Evolutionary conservation across 2,329 filamentous ascomycete species (phyloP).

Genomic region (Penicillium polonicum): DNA sequence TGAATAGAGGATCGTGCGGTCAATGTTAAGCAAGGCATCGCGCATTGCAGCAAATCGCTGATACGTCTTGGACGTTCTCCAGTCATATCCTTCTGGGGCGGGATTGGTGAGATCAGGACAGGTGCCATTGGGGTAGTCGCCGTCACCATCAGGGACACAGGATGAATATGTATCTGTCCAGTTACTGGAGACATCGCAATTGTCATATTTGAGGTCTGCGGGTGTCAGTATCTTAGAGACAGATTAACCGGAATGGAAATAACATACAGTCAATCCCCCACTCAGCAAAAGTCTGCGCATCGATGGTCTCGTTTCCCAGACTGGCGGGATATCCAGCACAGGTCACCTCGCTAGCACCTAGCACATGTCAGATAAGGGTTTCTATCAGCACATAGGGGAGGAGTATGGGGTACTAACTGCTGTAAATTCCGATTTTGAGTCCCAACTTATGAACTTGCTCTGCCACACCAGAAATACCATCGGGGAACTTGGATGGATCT

Average conservation of each 20-base stretch:
- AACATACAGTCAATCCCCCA: slow-evolving; percentile 57
- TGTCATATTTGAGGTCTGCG: slow-evolving; percentile 58
- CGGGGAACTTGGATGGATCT: slow-evolving; percentile 55
- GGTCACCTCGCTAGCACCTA: slow-evolving; percentile 42
- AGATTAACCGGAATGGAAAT: too few relatives aligned
- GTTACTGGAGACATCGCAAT: slow-evolving; percentile 48
- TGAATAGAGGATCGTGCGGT: slow-evolving; percentile 51
- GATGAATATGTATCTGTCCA: slow-evolving; percentile 41
- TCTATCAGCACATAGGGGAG: accelerated
- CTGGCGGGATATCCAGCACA: slow-evolving; percentile 60
- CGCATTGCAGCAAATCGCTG: slow-evolving; percentile 53
- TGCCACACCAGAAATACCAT: slow-evolving; percentile 57
- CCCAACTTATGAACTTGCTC: slow-evolving; percentile 56
- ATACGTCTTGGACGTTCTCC: slow-evolving; percentile 48
- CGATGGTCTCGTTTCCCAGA: slow-evolving; percentile 56
- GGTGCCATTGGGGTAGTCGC: slow-evolving; percentile 43
- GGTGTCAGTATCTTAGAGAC: not conserved
- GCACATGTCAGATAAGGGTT: not conserved
- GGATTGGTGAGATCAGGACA: slow-evolving; percentile 37
- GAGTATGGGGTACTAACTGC: slow-evolving; percentile 34
- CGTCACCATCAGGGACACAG: slow-evolving; percentile 42
- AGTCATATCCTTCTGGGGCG: slow-evolving; percentile 53
- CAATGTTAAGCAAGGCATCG: slow-evolving; percentile 49
- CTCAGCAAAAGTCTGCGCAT: slow-evolving; percentile 57
- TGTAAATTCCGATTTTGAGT: slow-evolving; percentile 65